Evolutionary conservation across 2,329 filamentous ascomycete species (phyloP).

Genomic region (Fusarium ramigenum): DNA sequence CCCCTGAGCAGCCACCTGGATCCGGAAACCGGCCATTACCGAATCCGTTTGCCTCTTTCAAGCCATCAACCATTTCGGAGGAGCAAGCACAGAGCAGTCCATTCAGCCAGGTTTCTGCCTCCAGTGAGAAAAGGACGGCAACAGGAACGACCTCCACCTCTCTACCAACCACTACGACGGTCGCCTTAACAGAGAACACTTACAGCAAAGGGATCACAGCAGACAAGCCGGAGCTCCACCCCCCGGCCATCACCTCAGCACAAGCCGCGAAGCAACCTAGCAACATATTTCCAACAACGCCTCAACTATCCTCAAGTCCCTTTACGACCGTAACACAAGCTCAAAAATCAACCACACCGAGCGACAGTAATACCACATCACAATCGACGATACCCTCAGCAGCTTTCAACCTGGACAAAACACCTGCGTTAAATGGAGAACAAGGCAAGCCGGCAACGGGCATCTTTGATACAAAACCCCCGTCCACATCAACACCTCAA

Average conservation of each 20-base stretch:
- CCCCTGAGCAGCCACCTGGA: background rate
- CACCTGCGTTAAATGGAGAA: background rate
- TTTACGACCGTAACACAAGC: slow-evolving; percentile 18
- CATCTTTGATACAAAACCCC: background rate
- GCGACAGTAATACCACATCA: background rate
- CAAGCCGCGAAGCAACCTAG: slow-evolving; percentile 17
- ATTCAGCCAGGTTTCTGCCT: slow-evolving; percentile 11
- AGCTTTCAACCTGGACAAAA: background rate
- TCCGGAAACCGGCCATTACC: background rate
- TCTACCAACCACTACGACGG: slow-evolving; percentile 1
- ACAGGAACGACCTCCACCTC: slow-evolving; percentile 11
- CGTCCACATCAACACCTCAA: slow-evolving; percentile 6
- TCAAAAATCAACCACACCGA: background rate
- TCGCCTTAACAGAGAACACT: background rate
- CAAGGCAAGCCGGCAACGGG: background rate
- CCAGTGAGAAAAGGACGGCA: background rate
- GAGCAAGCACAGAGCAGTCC: slow-evolving; percentile 10
- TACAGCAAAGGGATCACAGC: background rate
- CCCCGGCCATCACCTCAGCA: background rate
- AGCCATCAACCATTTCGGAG: background rate
- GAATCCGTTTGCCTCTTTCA: slow-evolving; percentile 30
- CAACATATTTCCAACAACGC: slow-evolving; percentile 25
- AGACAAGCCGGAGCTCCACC: background rate
- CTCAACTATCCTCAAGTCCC: slow-evolving; percentile 19
- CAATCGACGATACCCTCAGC: background rate